A percentile compares a stretch with the other conserved stretches of the same genome.
Evolutionary conservation across 2,329 filamentous ascomycete genomes (phyloP).

Genomic region (Diaporthe ampelina): DNA sequence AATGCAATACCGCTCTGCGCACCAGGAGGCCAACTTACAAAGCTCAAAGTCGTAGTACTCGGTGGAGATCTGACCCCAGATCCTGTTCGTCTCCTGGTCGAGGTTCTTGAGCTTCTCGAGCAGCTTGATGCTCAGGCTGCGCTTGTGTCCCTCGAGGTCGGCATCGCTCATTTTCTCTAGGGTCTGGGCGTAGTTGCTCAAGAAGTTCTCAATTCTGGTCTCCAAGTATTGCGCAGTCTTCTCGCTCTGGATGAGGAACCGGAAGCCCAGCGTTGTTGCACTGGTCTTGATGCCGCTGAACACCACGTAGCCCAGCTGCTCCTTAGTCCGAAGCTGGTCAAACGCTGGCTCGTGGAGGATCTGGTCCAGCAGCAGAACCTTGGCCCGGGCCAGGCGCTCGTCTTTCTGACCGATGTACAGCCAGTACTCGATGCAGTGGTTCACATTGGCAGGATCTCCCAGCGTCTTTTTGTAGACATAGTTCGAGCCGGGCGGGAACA

Average conservation of each 20-base stretch:
- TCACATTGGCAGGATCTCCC: conserved; percentile 90
- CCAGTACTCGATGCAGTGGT: conserved; percentile 86
- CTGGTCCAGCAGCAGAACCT: conserved; percentile 85
- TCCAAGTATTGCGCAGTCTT: conserved; percentile 87
- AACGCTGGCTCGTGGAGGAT: conserved; percentile 95
- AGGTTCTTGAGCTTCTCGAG: conserved; percentile 95
- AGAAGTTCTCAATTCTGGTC: conserved; percentile 87
- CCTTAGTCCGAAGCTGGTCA: conserved; percentile 94
- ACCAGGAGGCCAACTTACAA: conserved; percentile 68
- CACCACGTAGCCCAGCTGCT: conserved; percentile 97
- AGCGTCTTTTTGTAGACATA: conserved; percentile 85
- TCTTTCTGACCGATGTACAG: conserved; percentile 78
- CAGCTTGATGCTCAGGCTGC: conserved; percentile 87
- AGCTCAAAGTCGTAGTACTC: conserved; percentile 93
- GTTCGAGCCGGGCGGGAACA: conserved; percentile 85
- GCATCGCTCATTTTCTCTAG: conserved; percentile 82
- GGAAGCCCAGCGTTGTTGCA: conserved; percentile 85
- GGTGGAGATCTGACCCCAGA: conserved; percentile 87
- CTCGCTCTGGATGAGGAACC: conserved; percentile 95
- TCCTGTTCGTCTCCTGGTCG: conserved; percentile 82
- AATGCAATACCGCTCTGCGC: neutral
- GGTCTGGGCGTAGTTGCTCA: conserved; percentile 75
- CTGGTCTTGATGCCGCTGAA: conserved; percentile 83
- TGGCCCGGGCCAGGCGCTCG: conserved; percentile 79
- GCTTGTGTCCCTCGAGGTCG: conserved; percentile 92